A percentile compares a stretch with the other conserved stretches of the same genome.
Conservation (phyloP, 148 eudicot genomes). For the Nepenthes mirabilis region DNA sequence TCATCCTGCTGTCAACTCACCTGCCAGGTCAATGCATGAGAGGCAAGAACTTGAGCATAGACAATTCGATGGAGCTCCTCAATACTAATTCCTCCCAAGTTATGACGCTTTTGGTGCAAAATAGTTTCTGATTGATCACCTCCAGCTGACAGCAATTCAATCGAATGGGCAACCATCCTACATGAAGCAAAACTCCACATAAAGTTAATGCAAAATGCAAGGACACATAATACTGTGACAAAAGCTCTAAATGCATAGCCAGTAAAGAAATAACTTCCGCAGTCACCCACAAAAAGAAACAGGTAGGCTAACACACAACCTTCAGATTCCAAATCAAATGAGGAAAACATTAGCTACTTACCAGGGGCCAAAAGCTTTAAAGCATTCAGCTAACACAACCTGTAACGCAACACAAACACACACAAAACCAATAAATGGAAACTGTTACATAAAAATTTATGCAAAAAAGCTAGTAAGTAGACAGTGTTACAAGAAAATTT, state of each 20-base stretch:
- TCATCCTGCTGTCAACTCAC: constrained; percentile 24
- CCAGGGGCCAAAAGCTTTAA: constrained; percentile 96
- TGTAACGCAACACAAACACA: constrained; percentile 18
- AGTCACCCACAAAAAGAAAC: background rate
- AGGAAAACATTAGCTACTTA: constrained; percentile 22
- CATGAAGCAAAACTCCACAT: constrained; percentile 1
- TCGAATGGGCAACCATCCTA: constrained; percentile 93
- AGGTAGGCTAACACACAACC: background rate
- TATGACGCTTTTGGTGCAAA: constrained; percentile 57
- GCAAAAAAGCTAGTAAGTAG: too few species aligned
- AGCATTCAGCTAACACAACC: constrained; percentile 93
- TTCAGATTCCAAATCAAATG: background rate
- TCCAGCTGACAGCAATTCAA: constrained; percentile 86
- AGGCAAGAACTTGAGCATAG: constrained; percentile 92
- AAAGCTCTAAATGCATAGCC: background rate
- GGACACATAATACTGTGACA: background rate
- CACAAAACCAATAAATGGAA: background rate
- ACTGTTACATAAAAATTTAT: too few species aligned
- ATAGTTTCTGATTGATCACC: constrained; percentile 63
- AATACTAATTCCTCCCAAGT: constrained; percentile 74
- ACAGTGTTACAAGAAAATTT: too few species aligned
- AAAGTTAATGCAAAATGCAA: background rate
- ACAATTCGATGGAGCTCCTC: constrained; percentile 94
- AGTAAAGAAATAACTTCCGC: background rate
- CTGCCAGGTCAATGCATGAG: constrained; percentile 95